A percentile compares a stretch with the other conserved stretches of the same genome.
These are phyloP conservation scores for Suillus weaverae DNA, from an alignment of 768 basidiomycete genomes.

Conservation along the genomic window DNA sequence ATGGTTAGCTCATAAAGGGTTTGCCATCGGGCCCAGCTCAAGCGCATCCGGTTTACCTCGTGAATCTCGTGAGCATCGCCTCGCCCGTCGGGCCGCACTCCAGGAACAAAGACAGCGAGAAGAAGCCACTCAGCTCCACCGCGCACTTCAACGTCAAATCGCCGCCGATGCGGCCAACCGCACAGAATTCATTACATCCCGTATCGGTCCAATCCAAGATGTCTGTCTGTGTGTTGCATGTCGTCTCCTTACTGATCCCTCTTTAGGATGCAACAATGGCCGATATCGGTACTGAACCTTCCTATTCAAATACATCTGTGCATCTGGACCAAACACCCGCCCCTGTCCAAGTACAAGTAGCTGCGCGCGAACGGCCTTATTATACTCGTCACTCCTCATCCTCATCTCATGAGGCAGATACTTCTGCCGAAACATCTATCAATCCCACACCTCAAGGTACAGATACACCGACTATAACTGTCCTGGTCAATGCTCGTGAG, in stretches of 20 bases:
- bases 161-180: slow-evolving; percentile 32
- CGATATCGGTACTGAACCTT: slow-evolving; percentile 22
- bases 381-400: slow-evolving; percentile 23
- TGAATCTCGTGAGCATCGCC: slow-evolving; percentile 73
- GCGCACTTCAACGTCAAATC: slow-evolving; percentile 56
- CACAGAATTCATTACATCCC: slow-evolving; percentile 11
- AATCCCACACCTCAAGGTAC: slow-evolving; percentile 59
- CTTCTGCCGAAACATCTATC: slow-evolving; percentile 61
- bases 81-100: slow-evolving; percentile 58
- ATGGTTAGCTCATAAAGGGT: slow-evolving; percentile 87
- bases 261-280: slow-evolving; percentile 36
- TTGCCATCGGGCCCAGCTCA: slow-evolving; percentile 79
- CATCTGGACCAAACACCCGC: slow-evolving; percentile 21
- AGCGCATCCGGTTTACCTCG: slow-evolving; percentile 73
- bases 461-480: slow-evolving; percentile 61
- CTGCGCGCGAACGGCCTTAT: slow-evolving; percentile 19
- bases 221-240: slow-evolving; percentile 11
- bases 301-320: slow-evolving; percentile 23
- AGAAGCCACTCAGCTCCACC: slow-evolving; percentile 56
- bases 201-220: slow-evolving; percentile 23
- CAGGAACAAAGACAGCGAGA: slow-evolving; percentile 59
- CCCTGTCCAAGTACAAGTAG: slow-evolving; percentile 18
- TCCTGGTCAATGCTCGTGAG: slow-evolving; percentile 59
- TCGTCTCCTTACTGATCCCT: background rate
- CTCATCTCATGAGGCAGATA: slow-evolving; percentile 49